Conservation (phyloP, 345 rosid species). For the Noccaea caerulescens region DNA sequence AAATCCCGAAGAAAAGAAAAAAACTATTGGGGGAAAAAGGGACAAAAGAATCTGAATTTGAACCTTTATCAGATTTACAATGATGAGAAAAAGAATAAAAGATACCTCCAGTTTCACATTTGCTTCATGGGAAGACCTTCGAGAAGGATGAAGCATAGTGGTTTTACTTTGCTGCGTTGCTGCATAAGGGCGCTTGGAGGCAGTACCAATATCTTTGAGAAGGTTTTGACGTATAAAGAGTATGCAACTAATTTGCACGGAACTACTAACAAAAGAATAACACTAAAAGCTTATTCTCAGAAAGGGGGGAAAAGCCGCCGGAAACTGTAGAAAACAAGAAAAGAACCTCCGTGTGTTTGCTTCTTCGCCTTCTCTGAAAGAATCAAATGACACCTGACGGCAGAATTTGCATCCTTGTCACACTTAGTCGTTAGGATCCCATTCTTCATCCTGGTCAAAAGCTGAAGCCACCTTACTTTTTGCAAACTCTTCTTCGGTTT, state of each 20-base stretch:
- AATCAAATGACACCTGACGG: slow-evolving; percentile 38
- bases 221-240: slow-evolving; percentile 40
- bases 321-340: slow-evolving; percentile 36
- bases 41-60: slow-evolving; percentile 41
- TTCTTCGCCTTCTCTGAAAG: slow-evolving; percentile 43
- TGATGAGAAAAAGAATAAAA: slow-evolving; percentile 36
- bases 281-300: slow-evolving; percentile 50
- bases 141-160: slow-evolving; percentile 30
- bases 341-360: slow-evolving; percentile 44
- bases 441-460: slow-evolving; percentile 82
- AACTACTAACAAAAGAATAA: slow-evolving; percentile 54
- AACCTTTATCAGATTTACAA: slow-evolving; percentile 43
- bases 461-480: slow-evolving; percentile 53
- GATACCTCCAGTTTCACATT: slow-evolving; percentile 43
- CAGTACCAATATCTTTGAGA: slow-evolving; percentile 40
- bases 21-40: slow-evolving; percentile 34
- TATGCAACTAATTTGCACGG: slow-evolving; percentile 37
- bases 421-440: slow-evolving; percentile 94
- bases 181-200: slow-evolving; percentile 32
- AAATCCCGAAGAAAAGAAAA: slow-evolving; percentile 20
- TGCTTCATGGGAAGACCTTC: slow-evolving; percentile 34
- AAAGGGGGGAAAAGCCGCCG: slow-evolving; percentile 39
- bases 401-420: slow-evolving; percentile 20
- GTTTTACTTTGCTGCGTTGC: slow-evolving; percentile 21
- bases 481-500: slow-evolving; percentile 52